Evolutionary conservation across 139 green algal genomes (phyloP).

Genomic region (Micractinium sp.): DNA sequence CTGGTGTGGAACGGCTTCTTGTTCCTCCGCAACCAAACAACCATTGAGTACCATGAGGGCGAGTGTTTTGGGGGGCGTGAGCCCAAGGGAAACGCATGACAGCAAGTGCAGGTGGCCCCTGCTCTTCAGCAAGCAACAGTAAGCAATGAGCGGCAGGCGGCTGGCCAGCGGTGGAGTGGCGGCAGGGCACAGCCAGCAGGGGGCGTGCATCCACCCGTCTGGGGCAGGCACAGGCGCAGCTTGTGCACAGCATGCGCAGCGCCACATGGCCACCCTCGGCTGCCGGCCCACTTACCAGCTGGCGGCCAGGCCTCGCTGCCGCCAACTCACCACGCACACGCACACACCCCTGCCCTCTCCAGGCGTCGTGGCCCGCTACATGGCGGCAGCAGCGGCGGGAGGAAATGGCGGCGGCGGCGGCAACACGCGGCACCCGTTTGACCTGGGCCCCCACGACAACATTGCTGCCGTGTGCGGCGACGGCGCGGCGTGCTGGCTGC

Average conservation of each 20-base stretch:
- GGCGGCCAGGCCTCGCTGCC: neutral
- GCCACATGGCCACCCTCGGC: too few relatives aligned
- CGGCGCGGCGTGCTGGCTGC: slow-evolving; percentile 2
- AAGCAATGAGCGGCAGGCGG: too few relatives aligned
- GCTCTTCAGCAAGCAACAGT: too few relatives aligned
- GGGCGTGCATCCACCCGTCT: too few relatives aligned
- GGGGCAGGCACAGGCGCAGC: too few relatives aligned
- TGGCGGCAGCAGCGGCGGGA: neutral
- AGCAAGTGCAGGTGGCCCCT: too few relatives aligned
- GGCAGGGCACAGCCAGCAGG: too few relatives aligned
- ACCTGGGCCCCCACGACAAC: slow-evolving; percentile 31
- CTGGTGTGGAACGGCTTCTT: slow-evolving; percentile 83
- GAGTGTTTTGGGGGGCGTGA: neutral
- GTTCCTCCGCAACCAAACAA: slow-evolving; percentile 80
- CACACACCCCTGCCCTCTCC: neutral
- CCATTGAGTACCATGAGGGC: slow-evolving; percentile 84
- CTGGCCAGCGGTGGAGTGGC: too few relatives aligned
- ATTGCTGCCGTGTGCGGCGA: slow-evolving; percentile 15
- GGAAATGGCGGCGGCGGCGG: neutral
- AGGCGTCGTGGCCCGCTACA: slow-evolving; percentile 12
- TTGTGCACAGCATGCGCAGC: too few relatives aligned
- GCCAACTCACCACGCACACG: neutral
- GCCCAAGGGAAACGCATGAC: too few relatives aligned
- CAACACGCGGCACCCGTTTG: slow-evolving; percentile 12
- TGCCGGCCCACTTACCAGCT: too few relatives aligned